These are phyloP conservation scores for Podaxis sp. DNA, from an alignment of 768 basidiomycete genomes.

Conservation along the genomic window DNA sequence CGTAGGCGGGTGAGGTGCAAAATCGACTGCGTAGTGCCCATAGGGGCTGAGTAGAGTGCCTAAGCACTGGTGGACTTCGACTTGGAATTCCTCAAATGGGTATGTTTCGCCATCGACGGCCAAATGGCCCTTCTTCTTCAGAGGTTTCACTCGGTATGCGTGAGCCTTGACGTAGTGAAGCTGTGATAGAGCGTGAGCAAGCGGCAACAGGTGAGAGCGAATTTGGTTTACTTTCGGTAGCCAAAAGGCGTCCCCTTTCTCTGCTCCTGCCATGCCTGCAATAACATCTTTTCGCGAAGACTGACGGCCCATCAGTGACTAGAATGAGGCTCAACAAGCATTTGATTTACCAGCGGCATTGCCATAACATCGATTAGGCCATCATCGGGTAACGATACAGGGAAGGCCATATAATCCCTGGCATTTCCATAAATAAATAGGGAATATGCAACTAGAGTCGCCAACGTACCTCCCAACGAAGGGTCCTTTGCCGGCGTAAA, in stretches of 20 bases:
- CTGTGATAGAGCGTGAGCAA: conserved; percentile 34
- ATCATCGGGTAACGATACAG: conserved; percentile 77
- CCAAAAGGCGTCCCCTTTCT: conserved; percentile 65
- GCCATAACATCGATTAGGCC: conserved; percentile 72
- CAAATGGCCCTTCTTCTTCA: conserved; percentile 50
- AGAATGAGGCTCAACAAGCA: neutral
- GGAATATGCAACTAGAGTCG: neutral
- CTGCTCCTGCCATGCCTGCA: conserved; percentile 57
- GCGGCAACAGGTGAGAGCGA: neutral
- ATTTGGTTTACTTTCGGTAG: conserved; percentile 46
- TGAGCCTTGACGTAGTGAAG: conserved; percentile 71
- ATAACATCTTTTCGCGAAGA: conserved; percentile 52
- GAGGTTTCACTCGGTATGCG: conserved; percentile 71
- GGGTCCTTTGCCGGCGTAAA: conserved; percentile 80
- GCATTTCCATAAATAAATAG: neutral
- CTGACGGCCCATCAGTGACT: conserved; percentile 27
- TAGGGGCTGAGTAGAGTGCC: conserved; percentile 65
- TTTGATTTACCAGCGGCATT: conserved; percentile 55
- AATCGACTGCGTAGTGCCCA: conserved; percentile 60
- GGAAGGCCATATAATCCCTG: conserved; percentile 82
- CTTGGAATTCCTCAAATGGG: conserved; percentile 73
- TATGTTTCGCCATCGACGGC: conserved; percentile 79
- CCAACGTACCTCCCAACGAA: conserved; percentile 59
- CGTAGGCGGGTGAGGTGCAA: conserved; percentile 30
- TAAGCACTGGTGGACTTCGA: conserved; percentile 71